Conservation (phyloP, 2,329 filamentous ascomycete species). For the Aaosphaeria pasadenensis region DNA sequence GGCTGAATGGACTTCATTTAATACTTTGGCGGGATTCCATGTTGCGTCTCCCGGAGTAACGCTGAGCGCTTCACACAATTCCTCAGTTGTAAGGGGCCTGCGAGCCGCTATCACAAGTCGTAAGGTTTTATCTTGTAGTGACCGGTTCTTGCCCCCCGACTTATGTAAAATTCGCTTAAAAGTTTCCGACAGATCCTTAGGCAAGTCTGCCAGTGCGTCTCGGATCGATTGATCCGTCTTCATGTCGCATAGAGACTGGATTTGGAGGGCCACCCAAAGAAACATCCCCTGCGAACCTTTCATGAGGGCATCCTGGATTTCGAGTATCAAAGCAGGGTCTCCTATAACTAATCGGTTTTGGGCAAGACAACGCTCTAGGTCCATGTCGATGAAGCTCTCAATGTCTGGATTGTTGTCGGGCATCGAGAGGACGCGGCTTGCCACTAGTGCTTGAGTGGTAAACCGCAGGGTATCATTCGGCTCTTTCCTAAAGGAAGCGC, state of each 20-base stretch:
- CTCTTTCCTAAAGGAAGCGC: conserved; percentile 20
- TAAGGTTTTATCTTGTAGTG: conserved; percentile 25
- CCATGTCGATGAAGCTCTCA: conserved; percentile 20
- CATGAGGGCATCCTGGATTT: conserved; percentile 21
- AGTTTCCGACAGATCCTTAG: conserved; percentile 14
- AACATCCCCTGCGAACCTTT: conserved; percentile 22
- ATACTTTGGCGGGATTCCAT: conserved; percentile 10
- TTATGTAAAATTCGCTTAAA: conserved; percentile 16
- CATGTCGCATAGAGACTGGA: conserved; percentile 25
- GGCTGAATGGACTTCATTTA: conserved; percentile 14
- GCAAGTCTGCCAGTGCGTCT: conserved; percentile 15
- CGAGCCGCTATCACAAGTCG: conserved; percentile 29
- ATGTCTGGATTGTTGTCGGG: conserved; percentile 21
- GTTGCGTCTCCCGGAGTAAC: conserved; percentile 29
- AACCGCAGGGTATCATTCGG: conserved; percentile 8
- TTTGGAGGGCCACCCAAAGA: conserved; percentile 21
- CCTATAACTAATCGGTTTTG: conserved; percentile 13
- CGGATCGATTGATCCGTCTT: conserved; percentile 38
- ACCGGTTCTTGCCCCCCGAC: conserved; percentile 6
- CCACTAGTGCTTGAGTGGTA: conserved; percentile 1
- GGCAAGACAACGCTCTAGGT: conserved; percentile 19
- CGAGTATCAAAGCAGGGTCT: conserved; percentile 20
- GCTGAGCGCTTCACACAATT: conserved; percentile 41
- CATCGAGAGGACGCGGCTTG: conserved; percentile 7
- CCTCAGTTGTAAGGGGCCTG: conserved; percentile 28